Conservation (phyloP, 768 basidiomycete genomes). For the Agrocybe pediades region DNA sequence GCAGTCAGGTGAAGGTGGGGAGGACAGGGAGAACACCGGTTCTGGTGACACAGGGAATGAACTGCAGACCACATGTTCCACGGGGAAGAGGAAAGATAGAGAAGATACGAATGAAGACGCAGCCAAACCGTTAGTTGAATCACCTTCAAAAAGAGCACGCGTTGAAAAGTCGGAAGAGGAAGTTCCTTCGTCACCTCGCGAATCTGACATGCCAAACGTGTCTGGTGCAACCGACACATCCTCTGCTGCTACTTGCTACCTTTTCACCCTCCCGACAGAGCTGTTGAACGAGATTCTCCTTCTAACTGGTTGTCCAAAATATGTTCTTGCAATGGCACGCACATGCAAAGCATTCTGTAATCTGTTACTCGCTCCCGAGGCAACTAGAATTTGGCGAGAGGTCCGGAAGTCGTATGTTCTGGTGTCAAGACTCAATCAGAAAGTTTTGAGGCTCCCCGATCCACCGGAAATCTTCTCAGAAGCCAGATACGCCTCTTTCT, state of each 20-base stretch:
- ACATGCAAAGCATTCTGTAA: constrained; percentile 55
- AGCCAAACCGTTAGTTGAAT: neutral
- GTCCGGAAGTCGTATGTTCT: constrained; percentile 34
- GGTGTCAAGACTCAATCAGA: neutral
- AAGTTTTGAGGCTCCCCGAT: constrained; percentile 21
- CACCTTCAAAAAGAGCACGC: constrained; percentile 2
- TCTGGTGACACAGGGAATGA: no score
- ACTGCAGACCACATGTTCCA: neutral
- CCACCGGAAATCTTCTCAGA: constrained; percentile 32
- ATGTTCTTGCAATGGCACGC: constrained; percentile 61
- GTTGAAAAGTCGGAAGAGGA: neutral
- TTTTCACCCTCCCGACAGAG: constrained; percentile 55
- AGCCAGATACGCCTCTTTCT: constrained; percentile 63
- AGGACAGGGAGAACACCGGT: no score
- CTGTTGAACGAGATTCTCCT: constrained; percentile 65
- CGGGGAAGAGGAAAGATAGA: constrained; percentile 1
- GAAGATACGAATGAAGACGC: neutral
- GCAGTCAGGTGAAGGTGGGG: no score
- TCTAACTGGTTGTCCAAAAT: constrained; percentile 49
- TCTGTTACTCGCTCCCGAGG: constrained; percentile 46
- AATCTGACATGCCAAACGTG: neutral
- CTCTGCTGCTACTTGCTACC: neutral
- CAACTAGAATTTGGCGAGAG: constrained; percentile 60
- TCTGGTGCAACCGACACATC: neutral
- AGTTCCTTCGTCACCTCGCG: neutral